These are phyloP conservation scores for Trichoderma atroviride DNA, from an alignment of 2,329 filamentous ascomycete genomes.

Conservation along the genomic window DNA sequence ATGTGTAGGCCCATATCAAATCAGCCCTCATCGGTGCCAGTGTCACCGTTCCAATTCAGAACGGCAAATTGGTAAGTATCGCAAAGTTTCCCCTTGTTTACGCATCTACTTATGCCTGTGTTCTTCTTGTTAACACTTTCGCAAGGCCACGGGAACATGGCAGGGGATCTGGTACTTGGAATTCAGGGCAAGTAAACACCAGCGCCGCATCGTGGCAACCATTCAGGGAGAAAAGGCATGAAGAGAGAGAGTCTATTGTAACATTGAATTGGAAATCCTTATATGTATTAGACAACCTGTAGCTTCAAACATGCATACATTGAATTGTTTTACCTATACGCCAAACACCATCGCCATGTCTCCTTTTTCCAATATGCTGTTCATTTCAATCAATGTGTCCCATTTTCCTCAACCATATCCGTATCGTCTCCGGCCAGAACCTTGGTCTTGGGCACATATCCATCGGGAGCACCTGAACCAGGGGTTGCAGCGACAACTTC, in stretches of 20 bases:
- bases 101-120: background rate
- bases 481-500: slow-evolving; percentile 85
- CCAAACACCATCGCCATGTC: slow-evolving; percentile 44
- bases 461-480: slow-evolving; percentile 61
- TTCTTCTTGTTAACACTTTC: background rate
- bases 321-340: slow-evolving; percentile 32
- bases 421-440: slow-evolving; percentile 66
- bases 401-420: slow-evolving; percentile 60
- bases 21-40: slow-evolving; percentile 85
- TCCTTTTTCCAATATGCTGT: slow-evolving; percentile 30
- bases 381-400: slow-evolving; percentile 37
- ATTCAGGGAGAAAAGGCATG: slow-evolving; percentile 78
- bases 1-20: slow-evolving; percentile 80
- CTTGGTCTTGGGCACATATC: slow-evolving; percentile 65
- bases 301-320: slow-evolving; percentile 13
- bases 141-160: slow-evolving; percentile 68
- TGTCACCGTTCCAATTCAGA: slow-evolving; percentile 85
- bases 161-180: slow-evolving; percentile 95
- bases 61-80: slow-evolving; percentile 71
- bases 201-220: slow-evolving; percentile 83
- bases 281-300: slow-evolving; percentile 9
- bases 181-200: slow-evolving; percentile 76
- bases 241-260: too few relatives aligned
- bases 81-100: background rate
- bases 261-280: slow-evolving; percentile 15